Conservation (phyloP, 495 filamentous ascomycete species). For the Tuber magnatum region DNA sequence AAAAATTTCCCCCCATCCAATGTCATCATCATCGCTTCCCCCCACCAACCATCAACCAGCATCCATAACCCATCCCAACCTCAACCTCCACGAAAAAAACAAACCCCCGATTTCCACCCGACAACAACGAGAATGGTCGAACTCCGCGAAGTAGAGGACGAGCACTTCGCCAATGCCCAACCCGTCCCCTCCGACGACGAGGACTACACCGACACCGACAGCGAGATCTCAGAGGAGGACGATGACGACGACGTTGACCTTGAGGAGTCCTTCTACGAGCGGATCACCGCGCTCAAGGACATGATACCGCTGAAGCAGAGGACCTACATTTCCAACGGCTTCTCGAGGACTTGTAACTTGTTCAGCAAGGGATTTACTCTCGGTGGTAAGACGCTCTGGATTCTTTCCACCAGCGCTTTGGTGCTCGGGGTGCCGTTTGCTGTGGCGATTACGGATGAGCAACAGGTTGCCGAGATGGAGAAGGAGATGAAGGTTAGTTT, state of each 20-base stretch:
- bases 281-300: constrained; percentile 77
- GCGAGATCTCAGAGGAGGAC: constrained; percentile 58
- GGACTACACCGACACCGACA: constrained; percentile 82
- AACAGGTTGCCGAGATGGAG: constrained; percentile 93
- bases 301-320: constrained; percentile 82
- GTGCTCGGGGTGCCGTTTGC: constrained; percentile 88
- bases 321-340: constrained; percentile 56
- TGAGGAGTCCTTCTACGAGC: constrained; percentile 65
- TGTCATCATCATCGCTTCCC: not conserved
- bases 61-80: not conserved
- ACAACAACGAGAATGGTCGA: constrained; percentile 69
- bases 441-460: constrained; percentile 85
- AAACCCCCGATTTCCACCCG: not conserved
- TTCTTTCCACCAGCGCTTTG: constrained; percentile 77
- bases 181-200: constrained; percentile 62
- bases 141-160: constrained; percentile 91
- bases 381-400: constrained; percentile 76
- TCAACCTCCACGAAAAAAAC: not conserved
- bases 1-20: not conserved
- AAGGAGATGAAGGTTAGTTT: constrained; percentile 73
- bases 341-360: constrained; percentile 54
- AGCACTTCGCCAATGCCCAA: constrained; percentile 75
- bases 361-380: constrained; percentile 58
- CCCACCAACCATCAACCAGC: not conserved
- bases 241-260: constrained; percentile 45